Base-by-base conservation (phyloP, 148 eudicot species). In the Pouteria glomerata region DNA sequence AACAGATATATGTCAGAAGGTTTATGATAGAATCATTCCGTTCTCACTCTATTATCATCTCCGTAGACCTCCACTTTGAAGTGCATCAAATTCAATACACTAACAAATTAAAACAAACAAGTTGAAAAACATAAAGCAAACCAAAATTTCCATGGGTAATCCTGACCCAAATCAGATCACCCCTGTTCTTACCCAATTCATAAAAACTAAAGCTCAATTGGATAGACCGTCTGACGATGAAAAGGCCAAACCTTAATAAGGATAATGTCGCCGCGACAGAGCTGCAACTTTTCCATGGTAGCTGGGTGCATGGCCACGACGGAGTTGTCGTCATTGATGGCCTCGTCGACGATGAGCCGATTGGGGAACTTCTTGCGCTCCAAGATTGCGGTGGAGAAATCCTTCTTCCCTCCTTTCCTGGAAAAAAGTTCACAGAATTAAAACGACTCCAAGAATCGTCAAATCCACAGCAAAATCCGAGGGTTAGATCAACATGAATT, bases 281-380 rank as follows among this genome's bases (percentile, higher is more conserved):
- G 70, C 65, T 73, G 73, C 21, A 78, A 73, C 73, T 77, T 10
- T 39, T 39, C 77, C 76, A 21, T 74, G 62, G n/a, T n/a, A n/a
- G n/a, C n/a, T n/a, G n/a, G n/a, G n/a, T n/a, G n/a, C n/a, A n/a
- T n/a, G n/a, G n/a, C n/a, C n/a, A n/a, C n/a, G n/a, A n/a, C n/a
- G n/a, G n/a, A n/a, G n/a, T n/a, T n/a, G n/a, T n/a, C n/a, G n/a
- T n/a, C n/a, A n/a, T n/a, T n/a, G n/a, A n/a, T n/a, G n/a, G n/a
- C n/a, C n/a, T n/a, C n/a, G n/a, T n/a, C n/a, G n/a, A n/a, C n/a
- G n/a, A n/a, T n/a, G n/a, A n/a, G n/a, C n/a, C n/a, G n/a, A n/a
- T n/a, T n/a, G n/a, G n/a, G n/a, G n/a, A 75, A 73, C 60, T 81
- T 81, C 75, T 81, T 81, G 26, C 74, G 58, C 72, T 81, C 77